Conservation (phyloP, 23 red algal genomes). For the Gracilariopsis chorda region DNA sequence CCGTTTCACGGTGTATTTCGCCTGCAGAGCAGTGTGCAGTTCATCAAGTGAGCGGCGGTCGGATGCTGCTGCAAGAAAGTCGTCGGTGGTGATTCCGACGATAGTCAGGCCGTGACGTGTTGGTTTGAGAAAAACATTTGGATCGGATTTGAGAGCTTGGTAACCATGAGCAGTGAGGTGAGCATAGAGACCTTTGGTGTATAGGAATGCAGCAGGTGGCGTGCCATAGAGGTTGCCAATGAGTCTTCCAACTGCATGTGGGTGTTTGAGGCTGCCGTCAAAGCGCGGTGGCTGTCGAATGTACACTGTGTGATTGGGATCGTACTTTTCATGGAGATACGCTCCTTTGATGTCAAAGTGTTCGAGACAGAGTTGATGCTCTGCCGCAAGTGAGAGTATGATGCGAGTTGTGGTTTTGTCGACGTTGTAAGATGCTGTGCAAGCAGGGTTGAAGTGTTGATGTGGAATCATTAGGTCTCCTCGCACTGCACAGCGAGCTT, state of each 20-base stretch:
- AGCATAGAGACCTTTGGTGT: neutral
- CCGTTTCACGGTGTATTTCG: neutral
- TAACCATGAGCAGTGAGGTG: neutral
- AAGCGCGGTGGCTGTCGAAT: neutral
- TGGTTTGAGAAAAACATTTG: neutral
- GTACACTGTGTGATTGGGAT: neutral
- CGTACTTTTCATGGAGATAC: constrained; percentile 21
- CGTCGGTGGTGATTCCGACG: neutral
- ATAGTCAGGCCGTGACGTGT: neutral
- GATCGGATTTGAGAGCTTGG: neutral
- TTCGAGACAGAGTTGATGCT: neutral
- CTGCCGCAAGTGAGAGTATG: neutral
- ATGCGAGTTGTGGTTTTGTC: constrained; percentile 25
- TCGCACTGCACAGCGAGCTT: neutral
- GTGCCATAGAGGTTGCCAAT: constrained; percentile 8
- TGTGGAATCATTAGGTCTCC: constrained; percentile 30
- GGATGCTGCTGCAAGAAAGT: neutral
- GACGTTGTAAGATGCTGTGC: neutral
- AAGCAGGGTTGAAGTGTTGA: constrained; percentile 7
- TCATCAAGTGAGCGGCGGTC: neutral
- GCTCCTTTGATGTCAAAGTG: constrained; percentile 43
- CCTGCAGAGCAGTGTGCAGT: neutral
- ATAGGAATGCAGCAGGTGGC: neutral
- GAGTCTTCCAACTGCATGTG: neutral
- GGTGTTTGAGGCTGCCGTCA: neutral